phyloP scores from a whole-genome alignment of 768 basidiomycete species.

The Auricularia sp. region DNA sequence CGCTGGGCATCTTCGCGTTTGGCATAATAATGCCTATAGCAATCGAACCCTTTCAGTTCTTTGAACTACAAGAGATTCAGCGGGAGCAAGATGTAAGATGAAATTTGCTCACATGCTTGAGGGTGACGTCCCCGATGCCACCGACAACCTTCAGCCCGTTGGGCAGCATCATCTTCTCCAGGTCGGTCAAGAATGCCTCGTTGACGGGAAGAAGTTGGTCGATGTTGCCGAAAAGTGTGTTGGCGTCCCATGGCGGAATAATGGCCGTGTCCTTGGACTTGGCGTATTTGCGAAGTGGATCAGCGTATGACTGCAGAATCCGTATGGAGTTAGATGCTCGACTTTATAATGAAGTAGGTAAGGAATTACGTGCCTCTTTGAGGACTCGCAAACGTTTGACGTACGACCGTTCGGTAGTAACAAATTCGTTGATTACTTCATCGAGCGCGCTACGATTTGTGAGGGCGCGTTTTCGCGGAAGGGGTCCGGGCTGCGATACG shows the following conservation, averaged over 20 bases:
- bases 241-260: constrained; percentile 83
- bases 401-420: constrained; percentile 84
- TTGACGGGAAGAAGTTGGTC: constrained; percentile 86
- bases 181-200: constrained; percentile 70
- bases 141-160: constrained; percentile 45
- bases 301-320: constrained; percentile 60
- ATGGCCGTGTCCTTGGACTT: constrained; percentile 78
- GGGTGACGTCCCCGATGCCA: constrained; percentile 74
- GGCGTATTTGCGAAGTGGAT: constrained; percentile 81
- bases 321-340: background rate
- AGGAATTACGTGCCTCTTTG: constrained; percentile 37
- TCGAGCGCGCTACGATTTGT: constrained; percentile 57
- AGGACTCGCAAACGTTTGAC: constrained; percentile 73
- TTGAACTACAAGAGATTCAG: constrained; percentile 41
- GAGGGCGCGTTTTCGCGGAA: constrained; percentile 40
- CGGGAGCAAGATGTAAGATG: background rate
- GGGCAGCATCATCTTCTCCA: constrained; percentile 69
- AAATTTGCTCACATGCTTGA: constrained; percentile 47
- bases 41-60: constrained; percentile 74
- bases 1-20: constrained; percentile 88
- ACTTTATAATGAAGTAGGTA: too few relatives aligned
- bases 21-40: constrained; percentile 83
- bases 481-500: background rate
- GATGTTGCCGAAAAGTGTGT: constrained; percentile 87
- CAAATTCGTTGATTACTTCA: constrained; percentile 76